These are phyloP conservation scores for Lunasporangiospora selenospora DNA, from an alignment of 192 early-diverging fungal genomes.

Conservation along the genomic window DNA sequence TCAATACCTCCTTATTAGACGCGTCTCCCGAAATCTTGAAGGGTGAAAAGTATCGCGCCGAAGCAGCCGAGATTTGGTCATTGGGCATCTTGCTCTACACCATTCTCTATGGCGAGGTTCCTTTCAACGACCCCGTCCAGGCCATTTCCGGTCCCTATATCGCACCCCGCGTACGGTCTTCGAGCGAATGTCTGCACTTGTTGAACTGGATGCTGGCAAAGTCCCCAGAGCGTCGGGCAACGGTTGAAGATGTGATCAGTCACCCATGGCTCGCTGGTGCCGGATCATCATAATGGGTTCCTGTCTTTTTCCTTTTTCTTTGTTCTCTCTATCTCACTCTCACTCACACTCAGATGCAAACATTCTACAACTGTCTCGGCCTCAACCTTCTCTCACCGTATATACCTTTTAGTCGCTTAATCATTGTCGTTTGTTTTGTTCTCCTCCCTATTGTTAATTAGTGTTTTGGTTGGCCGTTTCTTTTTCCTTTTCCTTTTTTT, in stretches of 20 bases:
- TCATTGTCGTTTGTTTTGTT: not conserved
- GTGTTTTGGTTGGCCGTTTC: too few species aligned
- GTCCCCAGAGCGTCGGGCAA: conserved; percentile 61
- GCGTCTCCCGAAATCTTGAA: conserved; percentile 73
- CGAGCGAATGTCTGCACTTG: conserved; percentile 58
- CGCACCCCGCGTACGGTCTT: conserved; percentile 54
- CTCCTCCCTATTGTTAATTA: too few species aligned
- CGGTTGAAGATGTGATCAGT: conserved; percentile 63
- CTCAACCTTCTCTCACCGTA: too few species aligned
- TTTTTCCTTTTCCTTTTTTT: too few species aligned
- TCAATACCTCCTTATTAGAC: conserved; percentile 28
- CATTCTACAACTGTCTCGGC: too few species aligned
- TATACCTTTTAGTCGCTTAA: not conserved
- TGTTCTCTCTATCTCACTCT: not conserved
- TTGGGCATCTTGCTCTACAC: conserved; percentile 74
- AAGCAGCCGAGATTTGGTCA: conserved; percentile 71
- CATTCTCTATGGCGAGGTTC: conserved; percentile 65
- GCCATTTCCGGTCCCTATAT: conserved; percentile 57
- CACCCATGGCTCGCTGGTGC: conserved; percentile 67
- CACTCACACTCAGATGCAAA: too few species aligned
- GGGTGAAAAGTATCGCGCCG: conserved; percentile 61
- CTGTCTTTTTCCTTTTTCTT: not conserved
- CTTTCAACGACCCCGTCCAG: conserved; percentile 62
- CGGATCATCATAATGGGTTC: too few species aligned
- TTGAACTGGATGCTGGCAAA: conserved; percentile 73